phyloP scores from a whole-genome alignment of 371 early-diverging fungal genomes.

The Entomophthora muscae region DNA sequence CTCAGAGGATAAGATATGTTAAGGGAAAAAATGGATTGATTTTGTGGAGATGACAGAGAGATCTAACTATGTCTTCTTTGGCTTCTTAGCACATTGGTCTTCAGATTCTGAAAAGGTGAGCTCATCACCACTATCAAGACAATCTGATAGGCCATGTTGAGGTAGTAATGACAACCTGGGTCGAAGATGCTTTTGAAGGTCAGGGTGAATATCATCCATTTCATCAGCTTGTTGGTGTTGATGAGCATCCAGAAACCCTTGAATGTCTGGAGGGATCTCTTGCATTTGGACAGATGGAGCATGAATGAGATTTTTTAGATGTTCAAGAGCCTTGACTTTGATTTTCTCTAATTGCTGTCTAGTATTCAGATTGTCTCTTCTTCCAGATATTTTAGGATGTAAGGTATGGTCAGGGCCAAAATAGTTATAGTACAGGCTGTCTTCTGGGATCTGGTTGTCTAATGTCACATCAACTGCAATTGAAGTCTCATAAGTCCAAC shows the following conservation, averaged over 20 bases:
- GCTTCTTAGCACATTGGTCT: no score
- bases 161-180: neutral
- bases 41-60: no score
- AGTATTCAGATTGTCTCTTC: constrained; percentile 82
- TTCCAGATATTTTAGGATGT: constrained; percentile 55
- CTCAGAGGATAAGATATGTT: no score
- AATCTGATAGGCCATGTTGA: no score
- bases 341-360: constrained; percentile 62
- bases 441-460: constrained; percentile 48
- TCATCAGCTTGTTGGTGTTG: constrained; percentile 32
- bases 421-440: constrained; percentile 34
- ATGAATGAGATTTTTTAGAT: constrained; percentile 68
- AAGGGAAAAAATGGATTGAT: no score
- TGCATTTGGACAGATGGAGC: constrained; percentile 98
- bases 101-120: no score
- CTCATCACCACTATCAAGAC: no score
- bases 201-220: constrained; percentile 27
- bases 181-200: constrained; percentile 1
- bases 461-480: constrained; percentile 61
- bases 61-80: no score
- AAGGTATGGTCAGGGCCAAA: constrained; percentile 75
- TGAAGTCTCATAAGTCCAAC: constrained; percentile 92
- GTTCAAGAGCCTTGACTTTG: constrained; percentile 66
- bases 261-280: constrained; percentile 59
- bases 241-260: constrained; percentile 49